Percentiles rank a stretch among this genome's conserved stretches.
Conservation (phyloP, 345 rosid genomes). For the Eucalyptus curtisii region DNA sequence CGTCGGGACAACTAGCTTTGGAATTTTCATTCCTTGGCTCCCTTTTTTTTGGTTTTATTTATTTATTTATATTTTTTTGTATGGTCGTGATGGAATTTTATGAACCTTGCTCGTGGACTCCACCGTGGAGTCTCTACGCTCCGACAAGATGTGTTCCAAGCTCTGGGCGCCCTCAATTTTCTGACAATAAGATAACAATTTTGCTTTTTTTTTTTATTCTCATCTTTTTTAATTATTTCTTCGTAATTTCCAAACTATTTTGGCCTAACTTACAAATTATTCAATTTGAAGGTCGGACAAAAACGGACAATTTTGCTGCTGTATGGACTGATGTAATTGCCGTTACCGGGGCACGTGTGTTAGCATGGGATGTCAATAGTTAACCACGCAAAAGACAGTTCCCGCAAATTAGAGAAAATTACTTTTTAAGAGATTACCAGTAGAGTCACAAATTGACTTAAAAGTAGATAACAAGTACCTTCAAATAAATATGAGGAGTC, state of each 20-base stretch:
- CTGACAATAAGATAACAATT: background rate
- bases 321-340: background rate
- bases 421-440: too few species aligned
- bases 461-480: too few species aligned
- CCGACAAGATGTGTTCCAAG: background rate
- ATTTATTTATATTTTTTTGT: too few species aligned
- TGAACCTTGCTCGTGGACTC: background rate
- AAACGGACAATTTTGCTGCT: background rate
- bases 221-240: too few species aligned
- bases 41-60: too few species aligned
- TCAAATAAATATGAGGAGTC: too few species aligned
- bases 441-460: too few species aligned
- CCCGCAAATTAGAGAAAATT: too few species aligned
- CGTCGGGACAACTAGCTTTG: background rate
- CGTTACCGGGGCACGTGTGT: background rate
- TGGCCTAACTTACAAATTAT: background rate
- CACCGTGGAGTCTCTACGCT: too few species aligned
- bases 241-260: background rate
- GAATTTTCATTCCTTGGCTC: background rate
- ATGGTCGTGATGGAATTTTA: background rate
- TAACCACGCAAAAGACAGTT: background rate
- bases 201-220: too few species aligned
- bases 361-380: background rate
- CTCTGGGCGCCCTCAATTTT: background rate
- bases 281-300: background rate